Base-by-base conservation (phyloP, 75 land plant species). In the Cupressus sempervirens region DNA sequence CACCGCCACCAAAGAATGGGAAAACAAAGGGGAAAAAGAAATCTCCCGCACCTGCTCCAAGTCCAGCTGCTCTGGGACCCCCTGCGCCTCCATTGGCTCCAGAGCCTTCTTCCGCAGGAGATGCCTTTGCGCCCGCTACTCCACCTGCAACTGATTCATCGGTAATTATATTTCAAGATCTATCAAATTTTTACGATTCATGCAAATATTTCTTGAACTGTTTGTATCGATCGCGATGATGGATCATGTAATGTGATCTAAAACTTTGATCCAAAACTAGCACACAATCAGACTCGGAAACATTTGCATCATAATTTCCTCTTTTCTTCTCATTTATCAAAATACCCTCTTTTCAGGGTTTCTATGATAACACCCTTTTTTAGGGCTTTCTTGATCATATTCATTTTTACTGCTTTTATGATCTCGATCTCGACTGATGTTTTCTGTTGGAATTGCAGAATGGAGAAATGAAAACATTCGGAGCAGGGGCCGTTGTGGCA, bases 11-110 rank as follows among this genome's bases (percentile, higher is more conserved):
- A 9, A 13, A 29, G 10, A 76, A 76, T 23, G 20, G 20, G 8
- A 75, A 75, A 40, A 35, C 3, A 46, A 46, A 35, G 23, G 40
- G 40, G 5, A 35, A 76, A 20, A 15, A 34, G 41, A 76, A 76
- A 43, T 15, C 34, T 1, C 79, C 5, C 40, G 45, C 79, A 35
- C 79, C 79, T 20, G 79, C 79, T 20, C 79, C 79, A 26, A 38
- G 41, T 38, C 79, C 79, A 20, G 38, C 8, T 20, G n/a, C 40
- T 4, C 9, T 15, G 79, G 40, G 79, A 8, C 79, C 79, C 16
- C 79, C 79, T 76, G 79, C 79, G 1, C 79, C 79, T 76, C 79
- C 79, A 15, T 12, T 76, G 36, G 36, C 79, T 76, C 79, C 79
- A 35, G 20, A 76, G 41, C 79, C 79, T 38, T 76, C 79, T 40